Evolutionary conservation across 257 asterid species (phyloP), one percentile per base, ranked within the genome.

Genomic region (Lycium barbarum): DNA sequence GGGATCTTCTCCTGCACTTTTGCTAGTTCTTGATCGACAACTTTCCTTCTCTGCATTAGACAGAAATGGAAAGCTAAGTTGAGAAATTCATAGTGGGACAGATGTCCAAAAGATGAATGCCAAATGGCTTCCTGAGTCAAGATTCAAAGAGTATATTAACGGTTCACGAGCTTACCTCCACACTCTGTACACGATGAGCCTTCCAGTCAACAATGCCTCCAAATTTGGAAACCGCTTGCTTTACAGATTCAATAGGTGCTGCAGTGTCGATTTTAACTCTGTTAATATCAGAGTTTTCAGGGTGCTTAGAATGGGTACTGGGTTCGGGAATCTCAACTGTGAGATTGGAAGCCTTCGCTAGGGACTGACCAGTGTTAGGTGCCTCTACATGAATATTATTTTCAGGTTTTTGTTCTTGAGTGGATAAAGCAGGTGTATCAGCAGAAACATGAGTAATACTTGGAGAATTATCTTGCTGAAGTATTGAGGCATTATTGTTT

Each of bases 151-250:
- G 63, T 26, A 53, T 70, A 82, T 59, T 22, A 76, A 76, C 22
- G 26, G 12, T 51, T 76, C 81, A 26, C 6, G 62, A 51, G 62
- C 81, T 49, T 90, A 97, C 99, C 98, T 97, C 99, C 83, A 92
- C 91, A 7, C 98, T 91, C 87, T 94, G 98, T 72, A 89, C 89
- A 33, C 94, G 93, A 87, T 97, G 98, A 78, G 99, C 99, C 88
- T 97, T 97, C 99, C 99, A 97, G 89, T 97, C 99, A 49, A 97
- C 97, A 79, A 97, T 97, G 58, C 99, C 99, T 14, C 99, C 99
- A 71, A 97, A 97, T 91, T 91, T 97, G 0, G 98, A 97, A 80
- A 97, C 99, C 65, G 99, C 99, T 76, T 95, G 96, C 90, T 95
- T 97, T 66, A 97, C 99, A 26, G 99, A 97, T 88, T 95, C 98